phyloP scores from a whole-genome alignment of 331 rosid species.

The Saraca asoca region DNA sequence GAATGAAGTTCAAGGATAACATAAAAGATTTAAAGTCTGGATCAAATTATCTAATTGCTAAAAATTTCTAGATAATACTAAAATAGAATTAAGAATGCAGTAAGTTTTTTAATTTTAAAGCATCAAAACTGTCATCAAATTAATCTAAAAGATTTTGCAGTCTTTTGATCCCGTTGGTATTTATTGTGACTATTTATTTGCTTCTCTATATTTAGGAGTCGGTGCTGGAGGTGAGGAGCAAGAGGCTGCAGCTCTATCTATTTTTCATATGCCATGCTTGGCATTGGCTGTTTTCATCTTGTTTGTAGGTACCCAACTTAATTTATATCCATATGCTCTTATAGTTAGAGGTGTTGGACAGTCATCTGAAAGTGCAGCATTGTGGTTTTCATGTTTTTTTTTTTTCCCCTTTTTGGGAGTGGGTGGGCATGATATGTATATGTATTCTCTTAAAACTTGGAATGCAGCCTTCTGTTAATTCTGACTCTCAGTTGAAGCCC shows the following conservation, averaged over 20 bases:
- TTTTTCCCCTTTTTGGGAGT: too few species aligned
- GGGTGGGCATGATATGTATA: too few species aligned
- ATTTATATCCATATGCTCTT: conserved; percentile 30
- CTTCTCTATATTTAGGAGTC: conserved; percentile 65
- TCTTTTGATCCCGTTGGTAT: neutral
- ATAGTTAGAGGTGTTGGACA: conserved; percentile 23
- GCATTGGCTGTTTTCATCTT: conserved; percentile 75
- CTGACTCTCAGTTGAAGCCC: conserved; percentile 17
- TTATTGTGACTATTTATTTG: conserved; percentile 3
- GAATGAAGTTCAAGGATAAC: neutral
- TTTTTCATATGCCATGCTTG: conserved; percentile 86
- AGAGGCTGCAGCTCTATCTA: conserved; percentile 70
- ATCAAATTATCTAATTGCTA: conserved; percentile 17
- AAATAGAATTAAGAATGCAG: conserved; percentile 13
- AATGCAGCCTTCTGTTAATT: conserved; percentile 8
- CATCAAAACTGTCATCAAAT: conserved; percentile 9
- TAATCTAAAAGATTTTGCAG: conserved; percentile 22
- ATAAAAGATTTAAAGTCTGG: neutral
- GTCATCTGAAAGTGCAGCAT: neutral
- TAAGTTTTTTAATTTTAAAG: conserved; percentile 5
- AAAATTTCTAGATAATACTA: neutral
- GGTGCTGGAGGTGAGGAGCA: conserved; percentile 99
- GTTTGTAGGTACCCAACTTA: conserved; percentile 95
- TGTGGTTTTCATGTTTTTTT: neutral
- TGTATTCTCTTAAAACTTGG: neutral